These are phyloP conservation scores for Argentina anserina DNA, from an alignment of 306 rosid species.

Conservation along the genomic window DNA sequence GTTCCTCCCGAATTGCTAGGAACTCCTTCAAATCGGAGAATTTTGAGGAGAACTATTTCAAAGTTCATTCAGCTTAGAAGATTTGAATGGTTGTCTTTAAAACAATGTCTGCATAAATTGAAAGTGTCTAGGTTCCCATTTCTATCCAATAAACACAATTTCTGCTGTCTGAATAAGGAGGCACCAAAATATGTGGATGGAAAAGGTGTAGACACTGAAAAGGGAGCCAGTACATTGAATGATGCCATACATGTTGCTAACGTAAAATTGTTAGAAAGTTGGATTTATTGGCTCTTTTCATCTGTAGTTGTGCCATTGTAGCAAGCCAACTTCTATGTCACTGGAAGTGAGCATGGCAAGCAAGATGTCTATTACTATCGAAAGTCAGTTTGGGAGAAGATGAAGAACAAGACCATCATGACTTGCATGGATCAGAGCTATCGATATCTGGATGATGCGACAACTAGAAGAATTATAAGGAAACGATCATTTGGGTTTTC, in stretches of 20 bases:
- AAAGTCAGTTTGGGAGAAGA: constrained; percentile 74
- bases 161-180: constrained; percentile 30
- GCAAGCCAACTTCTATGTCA: constrained; percentile 83
- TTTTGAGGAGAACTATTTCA: constrained; percentile 63
- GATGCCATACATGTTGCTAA: constrained; percentile 39
- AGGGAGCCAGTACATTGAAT: constrained; percentile 32
- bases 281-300: constrained; percentile 87
- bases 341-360: constrained; percentile 71
- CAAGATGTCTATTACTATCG: constrained; percentile 65
- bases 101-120: constrained; percentile 60
- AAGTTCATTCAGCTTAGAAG: constrained; percentile 65
- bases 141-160: constrained; percentile 42
- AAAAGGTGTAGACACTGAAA: constrained; percentile 19
- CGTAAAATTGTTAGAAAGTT: constrained; percentile 59
- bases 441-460: constrained; percentile 45
- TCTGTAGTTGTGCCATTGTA: constrained; percentile 64
- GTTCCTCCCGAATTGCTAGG: constrained; percentile 79
- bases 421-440: constrained; percentile 52
- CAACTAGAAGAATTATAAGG: constrained; percentile 53
- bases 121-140: constrained; percentile 64
- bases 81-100: constrained; percentile 66
- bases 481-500: constrained; percentile 85
- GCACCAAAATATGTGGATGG: constrained; percentile 25
- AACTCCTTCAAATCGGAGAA: constrained; percentile 68
- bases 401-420: constrained; percentile 37